phyloP scores from a whole-genome alignment of 2,329 filamentous ascomycete species.

The Nigrograna mackinnonii region DNA sequence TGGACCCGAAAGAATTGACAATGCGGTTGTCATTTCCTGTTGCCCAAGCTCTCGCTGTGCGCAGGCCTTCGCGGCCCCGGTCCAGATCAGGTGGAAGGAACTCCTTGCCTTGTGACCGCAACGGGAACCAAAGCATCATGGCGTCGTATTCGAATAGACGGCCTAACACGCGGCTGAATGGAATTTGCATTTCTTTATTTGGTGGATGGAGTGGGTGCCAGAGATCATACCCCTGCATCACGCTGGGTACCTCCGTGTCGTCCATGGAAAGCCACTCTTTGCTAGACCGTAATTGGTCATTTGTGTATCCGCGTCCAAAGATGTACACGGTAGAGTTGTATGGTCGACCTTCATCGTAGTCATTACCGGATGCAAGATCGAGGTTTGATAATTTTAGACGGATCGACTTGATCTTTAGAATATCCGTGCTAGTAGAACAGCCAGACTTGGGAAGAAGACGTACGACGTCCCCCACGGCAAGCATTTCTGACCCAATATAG shows the following conservation, averaged over 20 bases:
- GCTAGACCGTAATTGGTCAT: conserved; percentile 33
- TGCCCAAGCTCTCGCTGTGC: conserved; percentile 53
- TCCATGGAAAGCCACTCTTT: conserved; percentile 25
- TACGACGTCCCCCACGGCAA: conserved; percentile 58
- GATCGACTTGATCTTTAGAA: conserved; percentile 59
- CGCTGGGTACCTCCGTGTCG: conserved; percentile 23
- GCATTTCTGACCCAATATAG: conserved; percentile 60
- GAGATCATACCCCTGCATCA: conserved; percentile 50
- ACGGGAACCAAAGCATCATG: conserved; percentile 50
- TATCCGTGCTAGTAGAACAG: conserved; percentile 47
- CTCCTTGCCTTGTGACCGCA: conserved; percentile 3
- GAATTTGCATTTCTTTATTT: conserved; percentile 47
- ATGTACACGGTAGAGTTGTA: conserved; percentile 53
- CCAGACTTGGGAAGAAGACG: conserved; percentile 45
- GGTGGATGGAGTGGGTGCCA: conserved; percentile 57
- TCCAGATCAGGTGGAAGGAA: conserved; percentile 29
- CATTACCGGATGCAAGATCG: conserved; percentile 49
- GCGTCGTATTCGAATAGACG: conserved; percentile 58
- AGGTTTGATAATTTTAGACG: conserved; percentile 54
- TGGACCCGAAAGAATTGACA: conserved; percentile 34
- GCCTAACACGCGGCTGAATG: conserved; percentile 57
- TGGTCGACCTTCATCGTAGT: conserved; percentile 50
- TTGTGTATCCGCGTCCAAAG: conserved; percentile 54
- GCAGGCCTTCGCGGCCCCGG: conserved; percentile 51
- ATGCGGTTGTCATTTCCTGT: conserved; percentile 54